Percentiles rank a stretch among this genome's conserved stretches.
These are phyloP conservation scores for Cyberlindnera bimundalis DNA, from an alignment of 805 yeast genomes.

Conservation along the genomic window DNA sequence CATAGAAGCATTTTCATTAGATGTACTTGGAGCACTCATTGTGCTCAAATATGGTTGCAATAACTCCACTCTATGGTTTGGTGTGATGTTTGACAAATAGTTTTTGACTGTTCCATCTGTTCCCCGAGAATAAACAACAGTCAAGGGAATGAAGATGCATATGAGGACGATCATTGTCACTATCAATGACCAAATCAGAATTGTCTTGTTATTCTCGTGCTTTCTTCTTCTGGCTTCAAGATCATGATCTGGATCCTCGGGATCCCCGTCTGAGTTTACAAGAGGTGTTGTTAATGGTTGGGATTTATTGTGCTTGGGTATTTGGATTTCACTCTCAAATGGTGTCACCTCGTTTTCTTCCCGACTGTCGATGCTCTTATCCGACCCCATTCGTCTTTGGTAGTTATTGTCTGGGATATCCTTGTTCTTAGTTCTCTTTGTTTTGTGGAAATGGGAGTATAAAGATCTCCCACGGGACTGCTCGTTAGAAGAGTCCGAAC, in stretches of 20 bases:
- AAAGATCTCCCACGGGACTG: no score
- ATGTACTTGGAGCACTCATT: not conserved
- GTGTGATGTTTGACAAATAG: slow-evolving; percentile 30
- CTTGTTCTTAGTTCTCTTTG: no score
- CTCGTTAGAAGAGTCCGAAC: no score
- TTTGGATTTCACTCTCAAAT: no score
- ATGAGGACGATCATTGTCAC: slow-evolving; percentile 16
- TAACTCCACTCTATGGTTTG: slow-evolving; percentile 24
- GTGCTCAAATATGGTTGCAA: slow-evolving; percentile 8
- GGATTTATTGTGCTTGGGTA: no score
- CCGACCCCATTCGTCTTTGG: no score
- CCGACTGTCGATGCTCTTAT: no score
- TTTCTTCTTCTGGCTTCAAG: not conserved
- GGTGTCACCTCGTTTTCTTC: no score
- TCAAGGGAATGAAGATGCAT: slow-evolving; percentile 21
- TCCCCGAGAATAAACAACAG: slow-evolving; percentile 32
- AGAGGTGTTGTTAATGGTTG: no score
- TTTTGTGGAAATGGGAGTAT: no score
- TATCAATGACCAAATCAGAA: slow-evolving; percentile 22
- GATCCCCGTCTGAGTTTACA: not conserved
- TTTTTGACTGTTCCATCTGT: slow-evolving; percentile 27
- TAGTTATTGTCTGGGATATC: no score
- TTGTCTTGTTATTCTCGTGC: slow-evolving; percentile 5
- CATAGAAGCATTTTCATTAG: not conserved
- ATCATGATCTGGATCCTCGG: not conserved